phyloP scores from a whole-genome alignment of 2,329 filamentous ascomycete genomes.

The Scytalidium lignicola region DNA sequence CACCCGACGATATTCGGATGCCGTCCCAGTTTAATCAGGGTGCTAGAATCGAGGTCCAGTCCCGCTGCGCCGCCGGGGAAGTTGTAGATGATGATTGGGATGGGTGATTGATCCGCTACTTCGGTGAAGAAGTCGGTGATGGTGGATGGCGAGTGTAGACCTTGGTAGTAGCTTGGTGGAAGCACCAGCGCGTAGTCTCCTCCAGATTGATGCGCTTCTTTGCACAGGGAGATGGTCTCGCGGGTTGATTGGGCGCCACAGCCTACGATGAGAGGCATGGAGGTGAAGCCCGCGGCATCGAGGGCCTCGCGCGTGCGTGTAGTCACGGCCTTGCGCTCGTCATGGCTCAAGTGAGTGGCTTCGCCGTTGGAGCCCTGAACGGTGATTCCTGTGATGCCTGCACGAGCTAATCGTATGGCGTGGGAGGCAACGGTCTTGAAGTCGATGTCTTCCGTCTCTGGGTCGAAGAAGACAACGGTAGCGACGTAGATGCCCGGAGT shows the following conservation, averaged over 20 bases:
- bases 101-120: conserved; percentile 42
- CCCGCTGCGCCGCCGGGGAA: conserved; percentile 48
- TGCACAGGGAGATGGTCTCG: conserved; percentile 56
- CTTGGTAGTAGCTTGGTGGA: conserved; percentile 59
- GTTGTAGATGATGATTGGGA: conserved; percentile 51
- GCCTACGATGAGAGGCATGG: conserved; percentile 58
- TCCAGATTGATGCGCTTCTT: conserved; percentile 52
- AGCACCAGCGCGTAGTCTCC: conserved; percentile 60
- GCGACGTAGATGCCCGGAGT: conserved; percentile 59
- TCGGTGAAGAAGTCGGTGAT: conserved; percentile 52
- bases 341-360: conserved; percentile 54
- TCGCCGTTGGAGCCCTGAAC: conserved; percentile 61
- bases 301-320: conserved; percentile 51
- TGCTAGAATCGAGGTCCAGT: conserved; percentile 48
- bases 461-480: conserved; percentile 64
- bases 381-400: conserved; percentile 52
- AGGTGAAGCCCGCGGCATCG: conserved; percentile 47
- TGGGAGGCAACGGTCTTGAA: conserved; percentile 36
- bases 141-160: conserved; percentile 44
- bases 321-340: conserved; percentile 52
- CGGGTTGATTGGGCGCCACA: conserved; percentile 57
- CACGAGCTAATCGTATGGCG: conserved; percentile 49
- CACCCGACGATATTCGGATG: conserved; percentile 80
- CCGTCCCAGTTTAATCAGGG: conserved; percentile 65
- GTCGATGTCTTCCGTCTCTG: conserved; percentile 59